Conservation (phyloP, 169 alveolate species). For the Perkinsus chesapeaki region DNA sequence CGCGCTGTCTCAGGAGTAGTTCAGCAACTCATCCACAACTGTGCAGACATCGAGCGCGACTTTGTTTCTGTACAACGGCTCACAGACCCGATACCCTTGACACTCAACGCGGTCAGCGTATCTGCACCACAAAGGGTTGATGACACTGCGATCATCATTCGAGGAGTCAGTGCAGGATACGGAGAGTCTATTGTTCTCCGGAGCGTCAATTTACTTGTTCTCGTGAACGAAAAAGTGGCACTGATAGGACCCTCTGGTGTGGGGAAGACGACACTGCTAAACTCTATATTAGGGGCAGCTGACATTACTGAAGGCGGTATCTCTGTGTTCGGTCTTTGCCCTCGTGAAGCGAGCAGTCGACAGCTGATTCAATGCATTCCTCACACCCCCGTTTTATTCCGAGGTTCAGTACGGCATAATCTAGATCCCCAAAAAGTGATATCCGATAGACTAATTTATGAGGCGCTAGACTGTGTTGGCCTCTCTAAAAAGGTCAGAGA, state of each 20-base stretch:
- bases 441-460: background rate
- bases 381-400: background rate
- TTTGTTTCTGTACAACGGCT: background rate
- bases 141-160: background rate
- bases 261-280: background rate
- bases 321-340: background rate
- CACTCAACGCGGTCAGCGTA: background rate
- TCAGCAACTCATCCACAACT: background rate
- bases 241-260: background rate
- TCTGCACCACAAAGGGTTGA: background rate
- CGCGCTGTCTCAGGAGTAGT: background rate
- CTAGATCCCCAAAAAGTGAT: background rate
- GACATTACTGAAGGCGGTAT: background rate
- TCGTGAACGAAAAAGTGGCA: background rate
- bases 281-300: background rate
- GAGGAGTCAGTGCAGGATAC: background rate
- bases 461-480: background rate
- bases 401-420: background rate
- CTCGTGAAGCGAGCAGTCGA: background rate
- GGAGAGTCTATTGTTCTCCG: background rate
- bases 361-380: background rate
- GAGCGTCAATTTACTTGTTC: background rate
- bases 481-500: background rate
- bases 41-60: background rate
- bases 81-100: background rate